Evolutionary conservation across 371 early-diverging fungal genomes (phyloP), one percentile per base, ranked within the genome.

Genomic region (Fennellomyces sp.): DNA sequence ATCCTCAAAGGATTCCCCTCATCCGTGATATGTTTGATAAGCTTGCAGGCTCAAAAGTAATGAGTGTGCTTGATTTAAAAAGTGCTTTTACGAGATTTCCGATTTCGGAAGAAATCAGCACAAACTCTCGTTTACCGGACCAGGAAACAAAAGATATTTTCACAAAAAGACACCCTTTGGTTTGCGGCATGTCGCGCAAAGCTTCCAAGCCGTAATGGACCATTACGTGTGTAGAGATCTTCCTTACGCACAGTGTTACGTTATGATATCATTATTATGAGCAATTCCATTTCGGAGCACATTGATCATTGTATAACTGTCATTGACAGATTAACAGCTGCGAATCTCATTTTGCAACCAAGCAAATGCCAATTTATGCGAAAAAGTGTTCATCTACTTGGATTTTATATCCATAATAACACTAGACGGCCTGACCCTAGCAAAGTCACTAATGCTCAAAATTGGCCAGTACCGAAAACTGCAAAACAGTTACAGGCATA

Each of bases 321-420:
- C 30, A 66, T 61, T 28, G 31, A 62, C 5, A 38, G 8, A 3
- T 49, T 67, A 0, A 71, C 61, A 21, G 26, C 39, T 5, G 54
- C 25, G 2, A 63, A 59, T 19, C 38, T 71, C 5, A 41, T 64
- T 35, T 31, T 71, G 17, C 51, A 68, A 36, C 38, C 28, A 2
- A 13, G 35, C 6, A 71, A 71, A 55, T 63, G 64, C 29, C 38
- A 36, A 19, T 60, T 66, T 41, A 30, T 29, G 23, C 55, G 49
- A 47, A 31, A 25, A 26, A 29, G 29, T 26, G 52, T 66, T 10
- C 26, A 54, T 31, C 25, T 68, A 4, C 45, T 68, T 28, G 66
- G 70, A 0, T 66, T 63, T 26, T 59, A 57, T n/a, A 42, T 66
- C 35, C 54, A 45, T 31, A 51, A 2, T 11, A 33, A 63, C 23